These are phyloP conservation scores for Melastoma candidum DNA, from an alignment of 441 rosid genomes.

Conservation along the genomic window DNA sequence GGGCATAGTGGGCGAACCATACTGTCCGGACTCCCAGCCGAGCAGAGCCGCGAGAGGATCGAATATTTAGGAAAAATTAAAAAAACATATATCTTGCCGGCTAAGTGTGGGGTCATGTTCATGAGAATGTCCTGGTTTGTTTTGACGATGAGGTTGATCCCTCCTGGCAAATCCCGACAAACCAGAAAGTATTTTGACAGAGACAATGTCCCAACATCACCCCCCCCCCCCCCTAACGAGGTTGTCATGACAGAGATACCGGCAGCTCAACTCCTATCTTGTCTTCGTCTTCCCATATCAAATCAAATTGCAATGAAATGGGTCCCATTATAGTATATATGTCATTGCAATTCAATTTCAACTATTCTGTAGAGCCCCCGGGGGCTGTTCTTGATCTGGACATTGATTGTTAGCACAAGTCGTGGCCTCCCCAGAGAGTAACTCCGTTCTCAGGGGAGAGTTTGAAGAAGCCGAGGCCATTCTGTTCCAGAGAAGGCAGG, in stretches of 20 bases:
- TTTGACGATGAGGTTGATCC: too few species aligned
- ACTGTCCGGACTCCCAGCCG: slow-evolving; percentile 39
- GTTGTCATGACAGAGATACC: too few species aligned
- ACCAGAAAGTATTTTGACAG: too few species aligned
- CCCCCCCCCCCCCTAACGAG: too few species aligned
- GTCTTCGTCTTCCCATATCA: too few species aligned
- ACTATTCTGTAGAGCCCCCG: slow-evolving; percentile 4
- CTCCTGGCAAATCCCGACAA: too few species aligned
- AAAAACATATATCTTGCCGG: slow-evolving; percentile 6
- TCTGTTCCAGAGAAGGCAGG: slow-evolving; percentile 34
- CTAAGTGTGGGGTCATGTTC: too few species aligned
- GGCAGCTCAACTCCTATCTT: background rate
- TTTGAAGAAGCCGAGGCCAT: slow-evolving; percentile 25
- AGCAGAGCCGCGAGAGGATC: slow-evolving; percentile 31
- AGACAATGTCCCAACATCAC: too few species aligned
- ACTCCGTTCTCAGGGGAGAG: slow-evolving; percentile 21
- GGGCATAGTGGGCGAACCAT: slow-evolving; percentile 23
- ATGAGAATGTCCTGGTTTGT: too few species aligned
- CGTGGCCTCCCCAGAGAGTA: slow-evolving; percentile 28
- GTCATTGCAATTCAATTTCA: slow-evolving; percentile 4
- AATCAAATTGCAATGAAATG: slow-evolving; percentile 1
- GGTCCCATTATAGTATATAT: slow-evolving; percentile 17
- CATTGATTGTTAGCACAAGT: slow-evolving; percentile 19
- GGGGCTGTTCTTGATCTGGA: slow-evolving; percentile 20
- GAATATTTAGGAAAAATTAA: background rate